phyloP scores from a whole-genome alignment of 495 filamentous ascomycete species.

The Daldinia loculata region DNA sequence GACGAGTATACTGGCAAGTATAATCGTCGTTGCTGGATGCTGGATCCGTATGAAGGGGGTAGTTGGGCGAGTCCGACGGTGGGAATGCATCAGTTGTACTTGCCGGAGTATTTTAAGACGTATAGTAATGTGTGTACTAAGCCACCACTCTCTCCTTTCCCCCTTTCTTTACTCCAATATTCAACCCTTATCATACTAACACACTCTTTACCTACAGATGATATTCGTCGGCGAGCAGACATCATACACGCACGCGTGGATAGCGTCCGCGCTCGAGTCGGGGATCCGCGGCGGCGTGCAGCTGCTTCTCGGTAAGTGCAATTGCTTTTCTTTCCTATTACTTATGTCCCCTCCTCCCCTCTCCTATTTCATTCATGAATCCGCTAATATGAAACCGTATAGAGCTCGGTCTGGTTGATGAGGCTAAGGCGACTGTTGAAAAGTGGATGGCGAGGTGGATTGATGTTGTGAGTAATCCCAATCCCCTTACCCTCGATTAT shows the following conservation, averaged over 20 bases:
- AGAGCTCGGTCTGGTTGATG: constrained; percentile 73
- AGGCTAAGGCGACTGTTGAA: constrained; percentile 69
- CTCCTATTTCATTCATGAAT: neutral
- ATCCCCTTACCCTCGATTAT: neutral
- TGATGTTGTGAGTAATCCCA: constrained; percentile 33
- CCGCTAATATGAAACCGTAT: neutral
- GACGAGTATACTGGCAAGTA: constrained; percentile 68
- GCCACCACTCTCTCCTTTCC: neutral
- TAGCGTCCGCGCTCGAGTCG: constrained; percentile 71
- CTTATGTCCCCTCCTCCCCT: neutral
- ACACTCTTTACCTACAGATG: constrained; percentile 46
- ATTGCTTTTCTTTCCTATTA: neutral
- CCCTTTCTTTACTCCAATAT: neutral
- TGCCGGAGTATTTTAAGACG: constrained; percentile 75
- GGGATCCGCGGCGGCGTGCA: constrained; percentile 72
- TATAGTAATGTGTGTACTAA: constrained; percentile 63
- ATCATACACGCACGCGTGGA: constrained; percentile 79
- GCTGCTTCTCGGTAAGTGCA: constrained; percentile 59
- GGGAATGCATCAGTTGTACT: constrained; percentile 71
- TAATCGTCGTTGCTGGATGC: constrained; percentile 67
- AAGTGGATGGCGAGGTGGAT: constrained; percentile 77
- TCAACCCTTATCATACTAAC: neutral
- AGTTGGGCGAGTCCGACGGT: constrained; percentile 64
- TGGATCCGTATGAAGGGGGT: constrained; percentile 62
- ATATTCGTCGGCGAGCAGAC: constrained; percentile 78